Base-by-base conservation (phyloP, 2,329 filamentous ascomycete genomes). In the Xylaria sp. region DNA sequence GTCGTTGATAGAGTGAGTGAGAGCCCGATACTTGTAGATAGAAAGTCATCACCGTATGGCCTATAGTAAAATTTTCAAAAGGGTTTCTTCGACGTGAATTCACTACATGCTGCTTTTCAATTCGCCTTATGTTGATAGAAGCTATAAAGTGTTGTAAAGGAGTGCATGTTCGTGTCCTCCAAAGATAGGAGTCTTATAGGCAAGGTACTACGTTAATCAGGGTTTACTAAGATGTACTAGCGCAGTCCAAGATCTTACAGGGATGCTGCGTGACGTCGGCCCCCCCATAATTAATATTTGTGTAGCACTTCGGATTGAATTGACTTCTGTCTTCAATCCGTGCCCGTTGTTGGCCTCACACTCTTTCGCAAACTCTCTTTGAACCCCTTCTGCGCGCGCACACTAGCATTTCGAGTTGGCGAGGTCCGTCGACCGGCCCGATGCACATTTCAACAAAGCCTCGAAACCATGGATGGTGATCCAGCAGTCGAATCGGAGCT, bases 401-500 rank as follows among this genome's bases (percentile, higher is more conserved):
- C 28, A 23, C 53, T n/a, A 38, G 53, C 53, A 31, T 31, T 23
- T 56, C n/a, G 53, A 56, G 23, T 36, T 38, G 53, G 53, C 53
- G 33, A 38, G 33, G n/a, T 36, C 33, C 31, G 33, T 23, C 31
- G 5, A 42, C 42, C 36, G 53, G 20, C 63, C 67, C 67, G 20
- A 71, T 70, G 67, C 59, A 9, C 44, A 70, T 68, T 66, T 40
- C 44, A 53, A 66, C 38, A 36, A 51, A 53, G 26, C 31, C 49
- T 51, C 49, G 59, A 53, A 65, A 59, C 23, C 78, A 93, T 93
- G 90, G 90, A 93, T 82, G 90, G 89, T 83, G 90, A 93, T 83
- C 88, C 89, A 69, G 87, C 88, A 75, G 89, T 92, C 75, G 90
- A 92, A 82, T 80, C 85, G 69, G 81, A 85, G 82, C 88, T 97